Evolutionary conservation across 768 basidiomycete genomes (phyloP), one percentile per base, ranked within the genome.

Genomic region (Lactarius sanguifluus): DNA sequence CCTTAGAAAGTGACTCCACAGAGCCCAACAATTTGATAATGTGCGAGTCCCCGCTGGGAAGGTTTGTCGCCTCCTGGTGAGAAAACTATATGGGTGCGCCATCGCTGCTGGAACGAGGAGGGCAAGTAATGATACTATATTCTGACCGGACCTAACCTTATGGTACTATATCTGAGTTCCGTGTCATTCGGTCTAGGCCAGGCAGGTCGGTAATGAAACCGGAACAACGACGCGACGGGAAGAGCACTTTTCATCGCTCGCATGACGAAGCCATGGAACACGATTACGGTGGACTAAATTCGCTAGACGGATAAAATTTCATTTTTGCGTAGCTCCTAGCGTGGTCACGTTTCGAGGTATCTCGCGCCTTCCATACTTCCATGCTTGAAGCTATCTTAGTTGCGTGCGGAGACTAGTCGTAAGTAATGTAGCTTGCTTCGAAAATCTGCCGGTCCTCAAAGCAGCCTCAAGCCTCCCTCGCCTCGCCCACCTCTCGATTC

Each of bases 181-280:
- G 63, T 68, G 16, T 57, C 20, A 25, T 20, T 1, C 18, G 20
- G 7, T 6, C 20, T 40, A 20, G 40, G 41, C 65, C 38, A 25
- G 1, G 5, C 28, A 36, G 34, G 2, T 13, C 1, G 25, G 12
- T 12, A 28, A 12, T 9, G 4, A 15, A 23, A 25, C 16, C 16
- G 3, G 38, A 25, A 3, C 1, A 32, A 36, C 13, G 45, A 18
- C 20, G 28, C 41, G 75, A 79, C 28, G 79, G 36, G 36, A 38
- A 38, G 36, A 13, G 73, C 13, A 81, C 79, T 68, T 82, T 81
- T 50, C 81, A n/a, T n/a, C n/a, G n/a, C 79, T 7, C 71, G 59
- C 16, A 61, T 73, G 64, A 83, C 80, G n/a, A 82, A 64, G 55
- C 77, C 73, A 70, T 82, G 78, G 13, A 83, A 71, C 28, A 67